Conservation (phyloP, 139 green algal species). For the Nannochloris sp. region DNA sequence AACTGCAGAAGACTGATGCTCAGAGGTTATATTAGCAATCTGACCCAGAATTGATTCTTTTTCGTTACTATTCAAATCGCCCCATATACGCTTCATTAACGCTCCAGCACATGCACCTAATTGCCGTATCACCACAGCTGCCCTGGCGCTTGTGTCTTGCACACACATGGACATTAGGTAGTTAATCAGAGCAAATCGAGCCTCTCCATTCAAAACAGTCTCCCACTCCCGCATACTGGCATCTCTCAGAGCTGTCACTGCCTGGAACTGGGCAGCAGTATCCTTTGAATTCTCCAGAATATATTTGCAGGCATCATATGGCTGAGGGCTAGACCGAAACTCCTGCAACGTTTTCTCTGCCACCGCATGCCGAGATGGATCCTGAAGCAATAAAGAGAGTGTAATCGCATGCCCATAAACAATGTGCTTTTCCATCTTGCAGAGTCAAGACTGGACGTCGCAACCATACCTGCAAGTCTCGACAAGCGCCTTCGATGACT, state of each 20-base stretch:
- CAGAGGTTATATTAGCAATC: background rate
- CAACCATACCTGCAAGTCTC: background rate
- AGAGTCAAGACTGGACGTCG: too few species aligned
- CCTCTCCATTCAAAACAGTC: background rate
- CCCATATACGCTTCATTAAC: constrained; percentile 8
- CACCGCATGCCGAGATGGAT: background rate
- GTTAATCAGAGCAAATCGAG: background rate
- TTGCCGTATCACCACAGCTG: background rate
- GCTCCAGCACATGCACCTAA: background rate
- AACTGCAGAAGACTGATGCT: background rate
- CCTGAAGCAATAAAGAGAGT: background rate
- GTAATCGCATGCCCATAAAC: too few species aligned
- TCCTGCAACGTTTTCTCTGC: constrained; percentile 11
- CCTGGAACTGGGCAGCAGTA: constrained; percentile 12
- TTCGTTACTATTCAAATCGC: background rate
- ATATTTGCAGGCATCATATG: constrained; percentile 4
- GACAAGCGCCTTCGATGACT: constrained; percentile 6
- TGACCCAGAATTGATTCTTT: background rate
- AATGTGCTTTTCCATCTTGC: too few species aligned
- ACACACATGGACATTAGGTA: background rate
- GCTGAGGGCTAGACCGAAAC: constrained; percentile 3
- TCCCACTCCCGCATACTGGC: constrained; percentile 6
- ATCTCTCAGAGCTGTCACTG: constrained; percentile 14
- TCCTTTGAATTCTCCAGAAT: constrained; percentile 7
- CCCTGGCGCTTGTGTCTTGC: background rate